Evolutionary conservation across 2,329 filamentous ascomycete genomes (phyloP).

Genomic region (Botrytis galanthina): DNA sequence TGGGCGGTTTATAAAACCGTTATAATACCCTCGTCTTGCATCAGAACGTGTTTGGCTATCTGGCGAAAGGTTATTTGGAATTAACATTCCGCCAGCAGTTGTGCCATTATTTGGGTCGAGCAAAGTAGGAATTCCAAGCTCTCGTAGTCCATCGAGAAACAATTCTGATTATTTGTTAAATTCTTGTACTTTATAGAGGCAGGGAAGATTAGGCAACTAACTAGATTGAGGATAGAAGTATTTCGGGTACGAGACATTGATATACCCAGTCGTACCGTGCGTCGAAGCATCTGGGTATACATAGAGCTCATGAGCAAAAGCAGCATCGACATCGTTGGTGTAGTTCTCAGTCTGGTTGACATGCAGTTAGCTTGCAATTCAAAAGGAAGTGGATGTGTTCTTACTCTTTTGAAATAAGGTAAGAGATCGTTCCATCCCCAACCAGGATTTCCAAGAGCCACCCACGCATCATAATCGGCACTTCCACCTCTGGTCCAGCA

Average conservation of each 20-base stretch:
- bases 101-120: constrained; percentile 42
- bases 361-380: background rate
- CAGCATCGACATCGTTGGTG: constrained; percentile 31
- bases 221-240: constrained; percentile 44
- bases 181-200: background rate
- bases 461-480: constrained; percentile 42
- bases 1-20: constrained; percentile 39
- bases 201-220: constrained; percentile 27
- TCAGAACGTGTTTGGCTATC: constrained; percentile 44
- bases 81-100: constrained; percentile 40
- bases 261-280: constrained; percentile 41
- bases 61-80: constrained; percentile 42
- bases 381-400: background rate
- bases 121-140: constrained; percentile 41
- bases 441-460: constrained; percentile 42
- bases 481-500: constrained; percentile 30
- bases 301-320: constrained; percentile 30
- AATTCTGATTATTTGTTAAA: constrained; percentile 35
- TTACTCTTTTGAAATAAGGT: constrained; percentile 44
- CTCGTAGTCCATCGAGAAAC: constrained; percentile 41
- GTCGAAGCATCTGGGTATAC: constrained; percentile 35
- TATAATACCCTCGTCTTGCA: constrained; percentile 44
- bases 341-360: constrained; percentile 41
- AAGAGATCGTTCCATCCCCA: constrained; percentile 40
- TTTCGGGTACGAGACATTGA: constrained; percentile 42